Evolutionary conservation across 129 eudicot genomes (phyloP).

Genomic region (Pulicaria dysenterica): DNA sequence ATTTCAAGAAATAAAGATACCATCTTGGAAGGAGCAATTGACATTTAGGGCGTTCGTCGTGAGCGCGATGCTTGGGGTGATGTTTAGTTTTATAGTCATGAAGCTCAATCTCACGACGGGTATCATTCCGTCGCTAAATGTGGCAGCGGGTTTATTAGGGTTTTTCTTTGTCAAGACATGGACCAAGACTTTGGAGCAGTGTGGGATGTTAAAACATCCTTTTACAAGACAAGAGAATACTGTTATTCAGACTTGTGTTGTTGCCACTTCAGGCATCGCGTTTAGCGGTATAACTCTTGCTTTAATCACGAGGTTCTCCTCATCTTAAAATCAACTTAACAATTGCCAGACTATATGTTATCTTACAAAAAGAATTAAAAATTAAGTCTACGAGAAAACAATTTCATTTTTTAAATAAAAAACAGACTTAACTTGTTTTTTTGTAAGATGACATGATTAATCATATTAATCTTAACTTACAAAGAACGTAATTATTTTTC

Average conservation of each 20-base stretch:
- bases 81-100: constrained; percentile 67
- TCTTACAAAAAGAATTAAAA: too few species aligned
- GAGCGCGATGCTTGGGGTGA: constrained; percentile 48
- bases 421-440: too few species aligned
- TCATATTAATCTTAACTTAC: too few species aligned
- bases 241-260: constrained; percentile 54
- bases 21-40: constrained; percentile 62
- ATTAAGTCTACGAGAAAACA: too few species aligned
- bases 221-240: constrained; percentile 55
- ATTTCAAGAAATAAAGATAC: constrained; percentile 43
- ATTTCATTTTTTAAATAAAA: too few species aligned
- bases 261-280: constrained; percentile 48
- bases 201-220: constrained; percentile 47
- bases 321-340: background rate
- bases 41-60: constrained; percentile 62
- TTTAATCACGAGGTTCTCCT: background rate
- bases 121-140: constrained; percentile 63
- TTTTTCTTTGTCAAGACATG: constrained; percentile 59
- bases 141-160: constrained; percentile 67
- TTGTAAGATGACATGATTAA: too few species aligned
- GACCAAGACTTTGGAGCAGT: constrained; percentile 37
- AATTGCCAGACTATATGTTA: too few species aligned
- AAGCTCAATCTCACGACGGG: constrained; percentile 67
- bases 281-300: constrained; percentile 40
- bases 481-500: too few species aligned